These are phyloP conservation scores for Tricholoma terreum DNA, from an alignment of 768 basidiomycete genomes.

Conservation along the genomic window DNA sequence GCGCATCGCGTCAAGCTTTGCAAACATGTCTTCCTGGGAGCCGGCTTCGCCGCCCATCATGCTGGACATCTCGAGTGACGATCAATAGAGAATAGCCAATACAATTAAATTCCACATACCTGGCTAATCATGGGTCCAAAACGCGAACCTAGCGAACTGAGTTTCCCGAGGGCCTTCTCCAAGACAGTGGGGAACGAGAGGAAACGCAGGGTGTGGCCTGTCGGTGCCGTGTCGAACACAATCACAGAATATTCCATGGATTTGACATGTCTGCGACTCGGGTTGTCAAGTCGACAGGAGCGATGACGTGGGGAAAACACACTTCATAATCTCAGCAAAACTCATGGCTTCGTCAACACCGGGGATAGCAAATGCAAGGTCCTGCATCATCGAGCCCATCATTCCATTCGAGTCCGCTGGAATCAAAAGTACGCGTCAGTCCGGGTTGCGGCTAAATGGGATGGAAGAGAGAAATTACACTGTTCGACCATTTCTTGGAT, in stretches of 20 bases:
- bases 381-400: constrained; percentile 99
- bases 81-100: background rate
- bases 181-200: constrained; percentile 98
- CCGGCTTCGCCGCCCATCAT: constrained; percentile 94
- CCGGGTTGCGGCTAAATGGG: background rate
- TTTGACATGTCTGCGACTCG: constrained; percentile 81
- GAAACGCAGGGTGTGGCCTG: constrained; percentile 97
- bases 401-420: constrained; percentile 85
- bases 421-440: constrained; percentile 2
- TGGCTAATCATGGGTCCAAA: constrained; percentile 98
- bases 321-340: constrained; percentile 99
- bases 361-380: constrained; percentile 97
- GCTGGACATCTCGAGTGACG: constrained; percentile 68
- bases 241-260: constrained; percentile 99
- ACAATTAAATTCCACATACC: constrained; percentile 25
- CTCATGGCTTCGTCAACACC: constrained; percentile 99
- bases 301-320: constrained; percentile 21
- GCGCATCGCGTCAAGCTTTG: constrained; percentile 95
- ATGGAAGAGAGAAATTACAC: constrained; percentile 48
- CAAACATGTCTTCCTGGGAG: constrained; percentile 97
- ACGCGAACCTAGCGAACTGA: constrained; percentile 88
- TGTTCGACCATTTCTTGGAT: constrained; percentile 99
- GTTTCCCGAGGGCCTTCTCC: constrained; percentile 94
- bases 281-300: constrained; percentile 5
- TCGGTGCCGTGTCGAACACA: constrained; percentile 98